phyloP scores from a whole-genome alignment of 495 filamentous ascomycete species.

The Acidiella bohemica region DNA sequence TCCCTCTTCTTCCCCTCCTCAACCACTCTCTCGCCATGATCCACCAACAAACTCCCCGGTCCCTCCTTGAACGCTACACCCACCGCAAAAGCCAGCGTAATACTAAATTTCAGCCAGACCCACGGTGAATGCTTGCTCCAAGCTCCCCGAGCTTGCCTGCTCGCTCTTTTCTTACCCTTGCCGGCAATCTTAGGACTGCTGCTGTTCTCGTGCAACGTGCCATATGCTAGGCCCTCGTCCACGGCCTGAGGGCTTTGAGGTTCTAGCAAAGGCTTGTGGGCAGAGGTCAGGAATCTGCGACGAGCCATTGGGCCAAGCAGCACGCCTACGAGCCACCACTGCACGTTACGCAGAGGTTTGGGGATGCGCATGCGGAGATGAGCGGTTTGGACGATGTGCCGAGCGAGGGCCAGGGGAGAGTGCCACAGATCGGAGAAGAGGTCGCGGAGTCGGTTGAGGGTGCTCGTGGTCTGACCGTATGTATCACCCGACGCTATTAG shows the following conservation, averaged over 20 bases:
- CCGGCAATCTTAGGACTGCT: too few relatives aligned
- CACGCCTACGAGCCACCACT: conserved; percentile 19
- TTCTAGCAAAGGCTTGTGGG: neutral
- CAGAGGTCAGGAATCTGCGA: too few relatives aligned
- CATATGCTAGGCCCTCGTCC: conserved; percentile 8
- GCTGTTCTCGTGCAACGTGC: conserved; percentile 7
- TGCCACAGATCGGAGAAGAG: conserved; percentile 13
- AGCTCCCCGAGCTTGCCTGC: too few relatives aligned
- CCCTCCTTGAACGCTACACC: conserved; percentile 18
- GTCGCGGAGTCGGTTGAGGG: conserved; percentile 3
- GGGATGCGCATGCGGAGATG: conserved; percentile 10
- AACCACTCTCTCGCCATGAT: too few relatives aligned
- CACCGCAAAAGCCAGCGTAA: conserved; percentile 18
- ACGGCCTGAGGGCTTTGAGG: neutral
- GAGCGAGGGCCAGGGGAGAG: conserved; percentile 10
- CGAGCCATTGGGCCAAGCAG: conserved; percentile 14
- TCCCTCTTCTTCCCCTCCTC: too few relatives aligned
- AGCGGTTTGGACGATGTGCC: conserved; percentile 12
- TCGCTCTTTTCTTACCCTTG: too few relatives aligned
- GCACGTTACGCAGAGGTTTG: conserved; percentile 9
- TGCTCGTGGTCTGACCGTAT: too few relatives aligned
- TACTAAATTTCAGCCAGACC: conserved; percentile 14
- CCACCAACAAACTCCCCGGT: conserved; percentile 16
- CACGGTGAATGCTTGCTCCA: conserved; percentile 11
- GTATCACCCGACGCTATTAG: too few relatives aligned